Evolutionary conservation across 441 rosid genomes (phyloP), one percentile per base, ranked within the genome.

Genomic region (California macrophylla): DNA sequence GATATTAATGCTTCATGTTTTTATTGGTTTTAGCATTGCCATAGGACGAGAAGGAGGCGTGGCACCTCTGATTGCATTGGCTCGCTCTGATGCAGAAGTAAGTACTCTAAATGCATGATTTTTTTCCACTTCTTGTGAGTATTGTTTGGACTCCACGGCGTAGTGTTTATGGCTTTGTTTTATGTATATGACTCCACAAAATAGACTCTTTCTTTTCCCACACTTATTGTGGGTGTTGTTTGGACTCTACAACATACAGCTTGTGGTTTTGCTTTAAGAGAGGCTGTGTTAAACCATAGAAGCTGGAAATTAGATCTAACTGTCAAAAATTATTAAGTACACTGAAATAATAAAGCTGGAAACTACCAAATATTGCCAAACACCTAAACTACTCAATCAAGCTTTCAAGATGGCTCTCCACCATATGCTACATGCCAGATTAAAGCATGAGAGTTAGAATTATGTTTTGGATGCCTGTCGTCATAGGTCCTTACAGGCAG

Each of bases 31-130:
- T 79, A 94, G 98, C 80, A 80, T 91, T 80, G 96, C 97, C 6
- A 94, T 94, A 73, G 98, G 98, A 80, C 95, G 81, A 76, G 97
- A 85, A 85, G 98, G 98, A 72, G 98, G 98, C 26, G 96, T 94
- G 69, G 89, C 90, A 1, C 98, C 98, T 70, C 78, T 94, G 67
- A 94, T 91, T 77, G 86, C 87, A 12, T 81, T 94, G 56, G 97
- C 97, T 66, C 84, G 85, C 73, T 88, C 97, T 24, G 91, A 89
- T 71, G 85, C 93, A 18, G 96, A 88, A 86, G 99, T 95, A 74
- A 78, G 87, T 68, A 61, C 10, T 23, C 0, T 18, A 24, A 20
- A 58, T 58, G 1, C 1, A 58, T 9, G 2, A 58, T 40, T 40
- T 13, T 40, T 40, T 9, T 9, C 9, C 9, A 40, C 15, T 40